A percentile compares a stretch with the other conserved stretches of the same genome.
Conservation (phyloP, 257 asterid genomes). For the Avicennia marina region DNA sequence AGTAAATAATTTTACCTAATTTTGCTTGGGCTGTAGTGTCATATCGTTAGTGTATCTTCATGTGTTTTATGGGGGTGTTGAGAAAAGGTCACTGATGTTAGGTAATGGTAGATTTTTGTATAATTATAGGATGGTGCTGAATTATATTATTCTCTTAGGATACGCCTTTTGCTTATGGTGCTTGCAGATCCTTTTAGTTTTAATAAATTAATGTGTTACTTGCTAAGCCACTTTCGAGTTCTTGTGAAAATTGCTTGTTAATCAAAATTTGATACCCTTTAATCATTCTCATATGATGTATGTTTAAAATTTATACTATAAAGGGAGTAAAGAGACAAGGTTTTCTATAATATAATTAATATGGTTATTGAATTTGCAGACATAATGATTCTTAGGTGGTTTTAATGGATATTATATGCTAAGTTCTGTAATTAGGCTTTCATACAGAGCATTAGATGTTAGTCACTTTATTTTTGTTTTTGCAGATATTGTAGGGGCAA, state of each 20-base stretch:
- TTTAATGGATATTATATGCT: background rate
- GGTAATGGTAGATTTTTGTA: background rate
- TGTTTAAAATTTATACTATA: background rate
- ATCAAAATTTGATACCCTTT: background rate
- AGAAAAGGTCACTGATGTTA: background rate
- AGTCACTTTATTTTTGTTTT: background rate
- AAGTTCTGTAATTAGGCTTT: no score
- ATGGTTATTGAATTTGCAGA: conserved; percentile 3
- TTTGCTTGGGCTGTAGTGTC: background rate
- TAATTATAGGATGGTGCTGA: background rate
- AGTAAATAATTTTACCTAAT: background rate
- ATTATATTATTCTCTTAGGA: no score
- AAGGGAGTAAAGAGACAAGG: background rate
- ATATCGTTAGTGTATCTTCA: background rate
- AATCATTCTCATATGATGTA: background rate
- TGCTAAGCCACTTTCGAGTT: no score
- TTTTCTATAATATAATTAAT: background rate
- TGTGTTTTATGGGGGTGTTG: background rate
- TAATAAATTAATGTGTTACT: background rate
- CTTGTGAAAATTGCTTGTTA: no score
- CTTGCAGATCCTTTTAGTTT: background rate
- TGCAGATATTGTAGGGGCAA: background rate
- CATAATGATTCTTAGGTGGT: background rate
- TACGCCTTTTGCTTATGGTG: conserved; percentile 1
- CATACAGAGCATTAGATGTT: background rate